Evolutionary conservation across 2,329 filamentous ascomycete genomes (phyloP).

Genomic region (Xylariaceae sp.): DNA sequence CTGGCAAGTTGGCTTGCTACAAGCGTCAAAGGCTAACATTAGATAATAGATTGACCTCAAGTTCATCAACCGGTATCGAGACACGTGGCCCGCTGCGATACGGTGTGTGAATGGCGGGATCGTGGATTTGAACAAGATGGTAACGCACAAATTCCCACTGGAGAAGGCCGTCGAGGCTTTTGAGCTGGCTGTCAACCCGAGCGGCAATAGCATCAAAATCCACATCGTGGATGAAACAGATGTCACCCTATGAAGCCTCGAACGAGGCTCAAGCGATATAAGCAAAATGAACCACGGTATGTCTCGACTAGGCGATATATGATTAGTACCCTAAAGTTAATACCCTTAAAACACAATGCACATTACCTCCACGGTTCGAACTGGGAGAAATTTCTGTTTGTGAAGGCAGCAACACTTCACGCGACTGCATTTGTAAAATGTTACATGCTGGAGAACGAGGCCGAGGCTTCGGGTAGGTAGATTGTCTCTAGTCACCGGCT

Average conservation of each 20-base stretch:
- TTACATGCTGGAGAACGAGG: conserved; percentile 6
- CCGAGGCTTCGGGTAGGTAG: background rate
- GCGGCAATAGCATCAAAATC: conserved; percentile 56
- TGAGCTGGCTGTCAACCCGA: conserved; percentile 47
- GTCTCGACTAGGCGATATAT: conserved; percentile 1
- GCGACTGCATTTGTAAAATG: conserved; percentile 1
- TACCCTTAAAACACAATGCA: conserved; percentile 1
- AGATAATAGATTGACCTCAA: conserved; percentile 55
- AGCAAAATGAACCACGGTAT: conserved; percentile 4
- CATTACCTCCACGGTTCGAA: background rate
- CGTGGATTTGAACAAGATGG: conserved; percentile 57
- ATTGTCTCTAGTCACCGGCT: conserved; percentile 2
- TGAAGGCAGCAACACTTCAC: conserved; percentile 1
- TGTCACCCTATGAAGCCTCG: conserved; percentile 18
- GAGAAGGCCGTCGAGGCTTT: conserved; percentile 59
- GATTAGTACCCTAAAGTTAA: conserved; percentile 13
- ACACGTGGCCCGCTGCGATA: conserved; percentile 66
- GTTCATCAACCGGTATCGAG: conserved; percentile 67
- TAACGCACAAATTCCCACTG: conserved; percentile 60
- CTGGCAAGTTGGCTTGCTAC: background rate
- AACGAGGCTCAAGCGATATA: conserved; percentile 1
- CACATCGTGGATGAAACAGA: conserved; percentile 51
- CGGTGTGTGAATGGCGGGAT: conserved; percentile 55
- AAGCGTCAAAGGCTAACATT: conserved; percentile 8
- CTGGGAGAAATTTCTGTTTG: background rate